Base-by-base conservation (phyloP, 108 stramenopile species). In the Nitzschia sp. region DNA sequence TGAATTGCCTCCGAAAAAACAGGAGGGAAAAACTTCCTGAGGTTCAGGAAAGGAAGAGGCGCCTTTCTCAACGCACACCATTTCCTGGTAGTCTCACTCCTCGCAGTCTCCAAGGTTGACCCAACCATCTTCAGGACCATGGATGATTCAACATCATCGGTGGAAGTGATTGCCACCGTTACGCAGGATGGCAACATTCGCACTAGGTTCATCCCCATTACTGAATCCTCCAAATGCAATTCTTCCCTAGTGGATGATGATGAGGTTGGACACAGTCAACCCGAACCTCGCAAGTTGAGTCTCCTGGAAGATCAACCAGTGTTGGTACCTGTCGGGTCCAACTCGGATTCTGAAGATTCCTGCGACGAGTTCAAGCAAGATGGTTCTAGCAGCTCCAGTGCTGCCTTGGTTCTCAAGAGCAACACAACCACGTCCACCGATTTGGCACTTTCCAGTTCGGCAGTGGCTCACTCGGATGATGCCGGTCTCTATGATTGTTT, bases 401-500 rank as follows among this genome's bases (percentile, higher is more conserved):
- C 29, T 34, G 46, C 46, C 3, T 17, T 48, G 46, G n/a, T 48
- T 2, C 14, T 48, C 5, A 15, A 48, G 6, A 17, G 46, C 17
- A 17, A 15, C 46, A 48, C 46, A 17, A 48, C 46, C 46, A 48
- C 46, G 1, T 34, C 29, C 29, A 48, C 46, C n/a, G 46, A 48
- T 17, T 15, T 48, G 17, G 46, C 46, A 17, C 17, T 48, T 15
- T 15, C 46, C 46, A 48, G 17, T 48, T 15, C 46, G 17, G 46
- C 46, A 5, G 46, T 48, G n/a, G 46, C 46, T 17, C 14, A 48
- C 17, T 48, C 46, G 17, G 61, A 67, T 26, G 53, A 52, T 8
- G 54, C 11, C 22, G 66, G 53, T 20, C 40, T 56, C 53, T 52
- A 52, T 51, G 66, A 67, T 56, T 67, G 66, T 43, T 39, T 67